phyloP scores from a whole-genome alignment of 2,329 filamentous ascomycete genomes.

The Hymenoscyphus fraxineus region DNA sequence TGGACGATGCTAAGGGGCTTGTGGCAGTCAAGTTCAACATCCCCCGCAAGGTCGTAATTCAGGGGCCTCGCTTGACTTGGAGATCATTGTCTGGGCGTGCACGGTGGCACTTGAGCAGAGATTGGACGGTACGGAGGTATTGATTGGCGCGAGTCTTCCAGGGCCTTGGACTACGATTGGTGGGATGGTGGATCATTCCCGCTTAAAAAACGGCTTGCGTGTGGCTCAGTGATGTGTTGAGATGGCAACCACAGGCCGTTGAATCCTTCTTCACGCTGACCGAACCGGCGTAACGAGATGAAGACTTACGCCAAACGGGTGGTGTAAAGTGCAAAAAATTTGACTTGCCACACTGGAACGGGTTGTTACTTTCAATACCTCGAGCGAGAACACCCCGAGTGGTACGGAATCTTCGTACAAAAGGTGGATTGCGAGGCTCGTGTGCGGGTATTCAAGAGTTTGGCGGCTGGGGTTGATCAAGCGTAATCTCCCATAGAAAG shows the following conservation, averaged over 20 bases:
- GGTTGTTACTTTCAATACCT: neutral
- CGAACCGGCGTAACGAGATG: neutral
- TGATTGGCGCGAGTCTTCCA: neutral
- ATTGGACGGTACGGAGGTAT: neutral
- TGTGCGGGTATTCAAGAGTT: conserved; percentile 1
- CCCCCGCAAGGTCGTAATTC: conserved; percentile 6
- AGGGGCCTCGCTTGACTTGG: conserved; percentile 17
- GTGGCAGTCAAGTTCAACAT: neutral
- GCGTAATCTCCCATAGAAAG: conserved; percentile 10
- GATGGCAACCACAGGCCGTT: neutral
- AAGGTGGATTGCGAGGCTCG: neutral
- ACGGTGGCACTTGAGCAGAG: neutral
- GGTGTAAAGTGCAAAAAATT: neutral
- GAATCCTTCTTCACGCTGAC: neutral
- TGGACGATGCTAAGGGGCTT: neutral
- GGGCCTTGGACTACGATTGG: neutral
- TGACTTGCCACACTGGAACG: neutral
- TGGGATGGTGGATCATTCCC: conserved; percentile 1
- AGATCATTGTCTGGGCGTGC: conserved; percentile 1
- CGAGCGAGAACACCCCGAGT: too few relatives aligned
- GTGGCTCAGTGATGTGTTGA: conserved; percentile 1
- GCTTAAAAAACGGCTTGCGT: neutral
- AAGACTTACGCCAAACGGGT: neutral
- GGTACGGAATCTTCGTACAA: neutral
- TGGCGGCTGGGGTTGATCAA: neutral